Evolutionary conservation across 805 yeast species (phyloP), one percentile per base, ranked within the genome.

Genomic region (Geotrichum ghanense): DNA sequence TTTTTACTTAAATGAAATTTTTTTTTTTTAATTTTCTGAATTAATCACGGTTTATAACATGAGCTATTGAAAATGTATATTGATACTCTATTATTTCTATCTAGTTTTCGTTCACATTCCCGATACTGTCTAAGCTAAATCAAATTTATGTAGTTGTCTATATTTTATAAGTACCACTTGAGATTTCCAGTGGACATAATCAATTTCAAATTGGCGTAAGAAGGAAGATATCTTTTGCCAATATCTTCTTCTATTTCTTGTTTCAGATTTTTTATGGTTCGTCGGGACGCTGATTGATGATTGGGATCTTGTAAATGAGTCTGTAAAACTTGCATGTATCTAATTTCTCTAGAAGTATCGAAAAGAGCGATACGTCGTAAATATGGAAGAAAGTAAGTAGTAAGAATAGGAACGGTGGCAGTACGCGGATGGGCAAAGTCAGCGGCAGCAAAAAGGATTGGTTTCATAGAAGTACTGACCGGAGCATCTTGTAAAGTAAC

Each of bases 1-100:
- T n/a, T n/a, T n/a, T n/a, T n/a, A n/a, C 31, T 9, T 9, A 14
- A 25, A 31, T 31, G 19, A 31, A 6, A n/a, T 31, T 31, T 12
- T 6, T n/a, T 10, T 31, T 6, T 19, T 10, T 31, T 31, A 31
- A 25, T 9, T 25, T 25, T 9, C 14, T 14, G 31, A 25, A 14
- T 25, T 14, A 25, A 25, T 25, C 31, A 25, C 31, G n/a, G n/a
- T n/a, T n/a, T n/a, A n/a, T n/a, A n/a, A n/a, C n/a, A n/a, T n/a
- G n/a, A n/a, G n/a, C n/a, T n/a, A n/a, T n/a, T n/a, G n/a, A n/a
- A n/a, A n/a, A n/a, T n/a, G n/a, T n/a, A n/a, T n/a, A n/a, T n/a
- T n/a, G n/a, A n/a, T n/a, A n/a, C n/a, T 17, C 50, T 48, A 4
- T 47, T 44, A 45, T 63, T 58, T 1, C 61, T 24, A 6, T 58